A percentile compares a stretch with the other conserved stretches of the same genome.
Evolutionary conservation across 2,329 filamentous ascomycete genomes (phyloP).

Genomic region (Fusarium sp.): DNA sequence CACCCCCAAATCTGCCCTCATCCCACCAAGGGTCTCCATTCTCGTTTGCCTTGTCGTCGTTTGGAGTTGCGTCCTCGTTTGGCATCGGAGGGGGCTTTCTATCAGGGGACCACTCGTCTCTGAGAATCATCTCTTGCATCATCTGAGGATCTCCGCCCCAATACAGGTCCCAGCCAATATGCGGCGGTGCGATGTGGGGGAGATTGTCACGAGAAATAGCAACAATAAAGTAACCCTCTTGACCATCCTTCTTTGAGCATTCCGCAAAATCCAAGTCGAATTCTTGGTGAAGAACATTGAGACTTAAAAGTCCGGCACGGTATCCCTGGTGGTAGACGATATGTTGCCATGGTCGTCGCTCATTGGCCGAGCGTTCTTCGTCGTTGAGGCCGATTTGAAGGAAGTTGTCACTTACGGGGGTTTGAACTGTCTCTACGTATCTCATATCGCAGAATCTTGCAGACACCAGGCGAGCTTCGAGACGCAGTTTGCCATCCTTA

Average conservation of each 20-base stretch:
- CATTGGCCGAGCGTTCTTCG: constrained; percentile 15
- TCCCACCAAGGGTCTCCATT: constrained; percentile 20
- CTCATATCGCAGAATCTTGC: constrained; percentile 2
- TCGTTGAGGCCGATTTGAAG: constrained; percentile 21
- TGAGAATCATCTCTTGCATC: constrained; percentile 3
- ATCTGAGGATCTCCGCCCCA: constrained; percentile 10
- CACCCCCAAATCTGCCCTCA: constrained; percentile 3
- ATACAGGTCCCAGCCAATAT: constrained; percentile 10
- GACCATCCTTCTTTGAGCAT: neutral
- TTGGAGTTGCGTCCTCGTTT: neutral
- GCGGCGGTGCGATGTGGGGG: constrained; percentile 3
- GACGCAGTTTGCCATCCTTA: neutral
- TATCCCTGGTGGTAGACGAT: constrained; percentile 29
- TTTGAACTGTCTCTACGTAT: neutral
- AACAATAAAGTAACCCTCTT: neutral
- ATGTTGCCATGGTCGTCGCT: constrained; percentile 11
- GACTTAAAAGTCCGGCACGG: constrained; percentile 1
- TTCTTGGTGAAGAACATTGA: constrained; percentile 2
- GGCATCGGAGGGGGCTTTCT: neutral
- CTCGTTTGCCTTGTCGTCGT: constrained; percentile 4
- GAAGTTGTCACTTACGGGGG: constrained; percentile 2
- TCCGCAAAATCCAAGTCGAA: neutral
- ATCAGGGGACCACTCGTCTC: neutral
- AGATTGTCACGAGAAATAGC: constrained; percentile 16
- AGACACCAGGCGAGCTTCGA: neutral